Percentiles rank a stretch among this genome's conserved stretches.
Conservation (phyloP, 495 filamentous ascomycete genomes). For the Melanomma pulvis-pyrius region DNA sequence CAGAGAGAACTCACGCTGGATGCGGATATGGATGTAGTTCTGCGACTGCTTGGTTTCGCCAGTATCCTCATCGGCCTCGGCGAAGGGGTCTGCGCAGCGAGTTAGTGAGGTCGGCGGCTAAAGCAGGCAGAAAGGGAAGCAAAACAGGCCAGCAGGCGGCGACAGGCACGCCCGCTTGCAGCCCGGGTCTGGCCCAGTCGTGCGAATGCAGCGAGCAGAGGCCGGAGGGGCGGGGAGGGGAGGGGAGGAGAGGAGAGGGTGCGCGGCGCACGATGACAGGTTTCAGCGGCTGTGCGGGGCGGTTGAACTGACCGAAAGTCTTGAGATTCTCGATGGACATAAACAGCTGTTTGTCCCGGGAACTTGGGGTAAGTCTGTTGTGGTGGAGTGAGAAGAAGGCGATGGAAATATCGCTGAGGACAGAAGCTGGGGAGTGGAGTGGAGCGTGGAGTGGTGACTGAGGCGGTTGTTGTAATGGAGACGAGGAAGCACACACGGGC, state of each 20-base stretch:
- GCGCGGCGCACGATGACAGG: conserved; percentile 20
- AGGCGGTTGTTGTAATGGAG: conserved; percentile 11
- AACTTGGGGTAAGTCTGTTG: conserved; percentile 34
- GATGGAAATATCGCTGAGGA: conserved; percentile 24
- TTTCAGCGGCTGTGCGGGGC: conserved; percentile 42
- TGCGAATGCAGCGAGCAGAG: not conserved
- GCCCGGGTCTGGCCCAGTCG: not conserved
- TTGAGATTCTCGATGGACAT: conserved; percentile 99
- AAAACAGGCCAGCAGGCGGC: not conserved
- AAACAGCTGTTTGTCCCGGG: conserved; percentile 55
- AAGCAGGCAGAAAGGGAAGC: not conserved
- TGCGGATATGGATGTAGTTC: conserved; percentile 99
- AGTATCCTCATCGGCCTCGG: conserved; percentile 99
- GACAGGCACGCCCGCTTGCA: not conserved
- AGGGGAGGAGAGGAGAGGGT: conserved; percentile 3
- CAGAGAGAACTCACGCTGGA: conserved; percentile 78
- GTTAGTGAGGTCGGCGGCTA: conserved; percentile 18
- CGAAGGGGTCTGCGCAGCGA: conserved; percentile 87
- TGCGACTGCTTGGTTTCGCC: conserved; percentile 90
- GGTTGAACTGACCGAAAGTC: conserved; percentile 82
- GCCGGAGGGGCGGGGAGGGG: not conserved
- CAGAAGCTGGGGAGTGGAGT: conserved; percentile 3
- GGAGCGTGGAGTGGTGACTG: conserved; percentile 9
- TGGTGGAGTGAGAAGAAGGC: conserved; percentile 15
- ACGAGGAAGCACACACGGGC: not conserved